Base-by-base conservation (phyloP, 208 protist genomes). In the Jaenimonas drosophilae region DNA sequence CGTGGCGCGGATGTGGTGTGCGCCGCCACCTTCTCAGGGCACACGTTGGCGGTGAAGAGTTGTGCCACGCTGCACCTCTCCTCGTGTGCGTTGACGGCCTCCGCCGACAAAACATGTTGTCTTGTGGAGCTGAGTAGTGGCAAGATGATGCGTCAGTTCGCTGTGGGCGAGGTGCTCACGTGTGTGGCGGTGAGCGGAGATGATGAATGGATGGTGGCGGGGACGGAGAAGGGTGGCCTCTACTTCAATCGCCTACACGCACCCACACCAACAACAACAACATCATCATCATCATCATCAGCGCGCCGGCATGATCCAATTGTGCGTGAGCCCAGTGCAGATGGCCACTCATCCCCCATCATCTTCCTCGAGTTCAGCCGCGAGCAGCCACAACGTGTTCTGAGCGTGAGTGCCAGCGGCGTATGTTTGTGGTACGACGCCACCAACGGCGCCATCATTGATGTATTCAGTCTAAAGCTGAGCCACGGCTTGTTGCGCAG, bases 1-100 rank as follows among this genome's bases (percentile, higher is more conserved):
- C 46, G 45, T 1, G 28, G 46, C 23, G 49, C 31, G 4, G 61
- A 68, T 14, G 52, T 65, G 0, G 21, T 54, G 21, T 56, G 70
- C 21, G 44, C 42, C 6, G 53, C 52, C 36, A 44, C 72, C 31
- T 88, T 88, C 48, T 70, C 70, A 30, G 72, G 72, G 2, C 84
- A 93, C 62, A 82, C 80, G 1, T 57, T 89, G 4, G 37, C 46
- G 21, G 84, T 88, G 6, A 66, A 65, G 46, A 69, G 64, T 43
- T 82, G 80, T 38, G 25, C 54, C 21, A 89, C 89, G 54, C 49
- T 87, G n/a, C 54, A 68, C 47, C 49, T 59, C 40, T 49, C 52
- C 1, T 45, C 36, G 26, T 30, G 70, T n/a, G 65, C 88, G 19
- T 43, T 78, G 16, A 93, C 76, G 12, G 84, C 66, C 12, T 82